These are phyloP conservation scores for Aspergillus sp. DNA, from an alignment of 2,329 filamentous ascomycete genomes.

Conservation along the genomic window DNA sequence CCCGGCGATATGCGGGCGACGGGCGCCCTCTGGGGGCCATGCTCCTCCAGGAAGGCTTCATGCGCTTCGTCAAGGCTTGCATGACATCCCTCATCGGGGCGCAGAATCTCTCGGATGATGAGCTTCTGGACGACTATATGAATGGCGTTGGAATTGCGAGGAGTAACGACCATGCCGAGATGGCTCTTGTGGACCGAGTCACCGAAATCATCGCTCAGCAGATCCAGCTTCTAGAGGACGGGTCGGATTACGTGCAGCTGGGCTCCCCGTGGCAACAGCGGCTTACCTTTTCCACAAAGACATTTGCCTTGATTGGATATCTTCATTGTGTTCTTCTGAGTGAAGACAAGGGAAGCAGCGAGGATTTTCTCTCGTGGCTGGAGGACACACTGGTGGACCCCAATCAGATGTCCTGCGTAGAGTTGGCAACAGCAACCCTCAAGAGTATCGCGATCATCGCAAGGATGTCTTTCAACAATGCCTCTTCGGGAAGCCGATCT, in stretches of 20 bases:
- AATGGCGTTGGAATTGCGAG: constrained; percentile 51
- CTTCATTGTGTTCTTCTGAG: constrained; percentile 82
- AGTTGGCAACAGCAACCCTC: constrained; percentile 73
- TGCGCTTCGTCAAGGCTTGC: constrained; percentile 76
- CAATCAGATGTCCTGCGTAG: constrained; percentile 76
- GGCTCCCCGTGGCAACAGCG: constrained; percentile 83
- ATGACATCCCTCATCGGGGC: constrained; percentile 70
- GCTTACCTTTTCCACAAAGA: constrained; percentile 82
- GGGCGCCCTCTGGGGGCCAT: constrained; percentile 86
- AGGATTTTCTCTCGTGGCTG: constrained; percentile 79
- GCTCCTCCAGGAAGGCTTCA: constrained; percentile 84
- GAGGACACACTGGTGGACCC: constrained; percentile 77
- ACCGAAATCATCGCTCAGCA: constrained; percentile 75
- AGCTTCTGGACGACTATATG: constrained; percentile 74
- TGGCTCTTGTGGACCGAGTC: constrained; percentile 55
- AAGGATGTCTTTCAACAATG: constrained; percentile 68
- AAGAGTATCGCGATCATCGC: constrained; percentile 81
- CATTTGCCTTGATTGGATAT: constrained; percentile 76
- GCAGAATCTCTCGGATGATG: constrained; percentile 57
- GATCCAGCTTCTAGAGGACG: constrained; percentile 82
- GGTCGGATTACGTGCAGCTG: constrained; percentile 84
- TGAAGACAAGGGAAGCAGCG: constrained; percentile 75
- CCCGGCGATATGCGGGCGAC: constrained; percentile 76
- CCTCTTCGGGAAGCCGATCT: constrained; percentile 72
- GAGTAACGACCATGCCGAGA: constrained; percentile 39